Evolutionary conservation across 139 green algal genomes (phyloP).

Genomic region (Coelastrella sp.): DNA sequence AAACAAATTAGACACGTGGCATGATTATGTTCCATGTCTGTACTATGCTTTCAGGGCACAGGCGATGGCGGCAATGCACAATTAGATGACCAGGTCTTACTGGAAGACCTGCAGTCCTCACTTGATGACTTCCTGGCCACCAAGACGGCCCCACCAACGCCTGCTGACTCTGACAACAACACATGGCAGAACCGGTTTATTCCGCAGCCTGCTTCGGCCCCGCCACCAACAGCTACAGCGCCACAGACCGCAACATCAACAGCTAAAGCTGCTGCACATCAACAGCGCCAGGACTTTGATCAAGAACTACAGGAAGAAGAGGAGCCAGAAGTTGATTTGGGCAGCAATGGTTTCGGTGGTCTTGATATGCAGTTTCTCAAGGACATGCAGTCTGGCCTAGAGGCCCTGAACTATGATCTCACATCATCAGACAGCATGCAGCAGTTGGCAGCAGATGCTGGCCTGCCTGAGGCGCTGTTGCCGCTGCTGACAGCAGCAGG

Average conservation of each 20-base stretch:
- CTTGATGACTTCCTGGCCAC: constrained; percentile 30
- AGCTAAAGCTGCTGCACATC: not conserved
- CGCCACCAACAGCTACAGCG: not conserved
- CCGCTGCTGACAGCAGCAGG: not conserved
- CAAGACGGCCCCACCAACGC: constrained; percentile 7
- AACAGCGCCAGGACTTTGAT: no score
- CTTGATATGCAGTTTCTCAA: constrained; percentile 47
- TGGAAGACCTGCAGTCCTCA: constrained; percentile 22
- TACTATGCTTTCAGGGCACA: not conserved
- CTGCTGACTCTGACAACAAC: not conserved
- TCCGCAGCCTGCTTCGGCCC: no score
- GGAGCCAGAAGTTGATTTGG: not conserved
- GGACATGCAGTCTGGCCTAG: constrained; percentile 53
- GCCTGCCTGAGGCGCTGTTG: constrained; percentile 23
- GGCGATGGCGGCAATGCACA: no score
- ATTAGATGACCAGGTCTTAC: not conserved
- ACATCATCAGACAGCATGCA: constrained; percentile 37
- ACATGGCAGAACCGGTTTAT: no score
- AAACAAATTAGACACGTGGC: no score
- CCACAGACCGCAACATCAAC: not conserved
- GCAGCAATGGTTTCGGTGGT: constrained; percentile 24
- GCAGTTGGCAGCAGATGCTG: constrained; percentile 25
- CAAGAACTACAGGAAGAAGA: not conserved
- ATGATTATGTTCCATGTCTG: not conserved
- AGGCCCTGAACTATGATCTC: constrained; percentile 50